Evolutionary conservation across 805 yeast species (phyloP), one percentile per base, ranked within the genome.

Genomic region (Spathaspora arborariae): DNA sequence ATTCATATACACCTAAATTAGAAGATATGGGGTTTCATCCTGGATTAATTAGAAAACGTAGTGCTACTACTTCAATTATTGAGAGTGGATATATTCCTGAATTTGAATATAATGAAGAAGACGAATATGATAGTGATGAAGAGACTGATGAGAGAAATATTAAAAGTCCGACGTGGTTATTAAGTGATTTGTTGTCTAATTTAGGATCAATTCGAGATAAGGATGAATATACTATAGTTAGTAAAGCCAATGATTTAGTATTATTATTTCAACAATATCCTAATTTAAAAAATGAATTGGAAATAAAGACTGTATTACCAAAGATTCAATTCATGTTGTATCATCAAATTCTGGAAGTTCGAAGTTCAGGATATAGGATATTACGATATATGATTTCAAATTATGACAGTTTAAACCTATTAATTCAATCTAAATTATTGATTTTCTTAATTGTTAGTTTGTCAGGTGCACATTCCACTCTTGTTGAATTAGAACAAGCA

Each of bases 301-400:
- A 76, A 2, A 59, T 85, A 15, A 71, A 79, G 18, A 78, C 81
- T 1, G 76, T 84, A 44, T 69, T 85, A 20, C 72, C 71, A 43
- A 66, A 81, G 26, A 72, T 91, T 9, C 86, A 82, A 55, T 74
- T 75, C 18, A 69, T 89, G 59, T 62, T 91, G 18, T 67, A 79
- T 21, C 81, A 79, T 54, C 71, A 70, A 5, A 74, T 78, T 41
- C 73, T 82, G 22, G 82, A 80, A 47, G 84, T 88, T 1, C 74
- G 84, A 6, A 85, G 91, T 0, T 76, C 89, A 2, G 96, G 91
- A 0, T 89, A 82, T 61, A 71, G 96, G 42, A 74, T 89, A 1
- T 75, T 89, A 19, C 69, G 97, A 15, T 77, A 85, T 52, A 69
- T 87, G 15, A 68, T 85, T 16, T 75, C 76, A 27, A 79, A 79